Evolutionary conservation across 1,284 basidiomycete genomes (phyloP).

Genomic region (Ganoderma lingzhi): DNA sequence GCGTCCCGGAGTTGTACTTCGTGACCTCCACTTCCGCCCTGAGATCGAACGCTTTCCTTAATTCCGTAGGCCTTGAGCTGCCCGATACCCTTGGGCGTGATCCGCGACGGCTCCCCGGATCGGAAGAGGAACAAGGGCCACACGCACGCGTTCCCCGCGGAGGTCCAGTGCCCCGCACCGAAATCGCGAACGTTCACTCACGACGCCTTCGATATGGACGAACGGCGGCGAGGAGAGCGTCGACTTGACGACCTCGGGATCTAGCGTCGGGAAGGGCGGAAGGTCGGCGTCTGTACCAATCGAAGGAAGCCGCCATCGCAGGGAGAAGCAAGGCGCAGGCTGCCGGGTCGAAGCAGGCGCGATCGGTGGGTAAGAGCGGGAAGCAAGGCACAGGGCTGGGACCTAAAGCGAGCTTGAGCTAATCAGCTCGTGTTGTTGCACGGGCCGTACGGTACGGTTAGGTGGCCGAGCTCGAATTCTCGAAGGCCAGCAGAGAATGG

Average conservation of each 20-base stretch:
- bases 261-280: not conserved
- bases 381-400: slow-evolving; percentile 2
- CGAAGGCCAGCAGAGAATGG: not conserved
- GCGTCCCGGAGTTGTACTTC: slow-evolving; percentile 42
- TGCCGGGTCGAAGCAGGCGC: not conserved
- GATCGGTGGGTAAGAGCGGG: not conserved
- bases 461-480: not conserved
- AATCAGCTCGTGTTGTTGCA: not conserved
- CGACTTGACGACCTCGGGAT: slow-evolving; percentile 10
- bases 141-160: slow-evolving; percentile 21
- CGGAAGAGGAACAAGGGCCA: slow-evolving; percentile 49
- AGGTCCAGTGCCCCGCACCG: slow-evolving; percentile 40
- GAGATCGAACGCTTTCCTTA: slow-evolving; percentile 50
- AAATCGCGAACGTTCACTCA: slow-evolving; percentile 48
- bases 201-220: slow-evolving; percentile 47
- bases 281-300: not conserved
- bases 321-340: not conserved
- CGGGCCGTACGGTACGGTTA: not conserved
- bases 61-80: slow-evolving; percentile 47
- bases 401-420: not conserved
- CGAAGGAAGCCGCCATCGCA: not conserved
- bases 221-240: slow-evolving; percentile 46
- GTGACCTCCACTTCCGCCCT: slow-evolving; percentile 47
- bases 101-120: slow-evolving; percentile 48
- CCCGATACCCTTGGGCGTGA: slow-evolving; percentile 47